Conservation (phyloP, 441 rosid genomes). For the Rhodomyrtus psidioides region DNA sequence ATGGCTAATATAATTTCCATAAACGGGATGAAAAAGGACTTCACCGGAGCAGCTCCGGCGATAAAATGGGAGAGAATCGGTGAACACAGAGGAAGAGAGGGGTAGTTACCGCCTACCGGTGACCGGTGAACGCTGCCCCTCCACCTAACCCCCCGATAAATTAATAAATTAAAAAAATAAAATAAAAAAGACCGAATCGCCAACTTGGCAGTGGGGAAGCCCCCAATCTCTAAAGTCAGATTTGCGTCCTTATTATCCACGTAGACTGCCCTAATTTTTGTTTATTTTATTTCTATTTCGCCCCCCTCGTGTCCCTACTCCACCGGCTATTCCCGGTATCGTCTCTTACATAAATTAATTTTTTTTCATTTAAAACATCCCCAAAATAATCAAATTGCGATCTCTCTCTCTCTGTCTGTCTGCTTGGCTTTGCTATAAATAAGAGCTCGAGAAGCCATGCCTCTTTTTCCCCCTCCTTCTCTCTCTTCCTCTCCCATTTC, state of each 20-base stretch:
- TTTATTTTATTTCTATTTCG: not conserved
- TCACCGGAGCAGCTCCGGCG: not conserved
- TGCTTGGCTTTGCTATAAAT: not conserved
- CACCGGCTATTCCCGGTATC: not conserved
- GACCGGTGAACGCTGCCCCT: not conserved
- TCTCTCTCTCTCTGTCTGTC: not conserved
- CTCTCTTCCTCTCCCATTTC: not conserved
- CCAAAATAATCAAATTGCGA: not conserved
- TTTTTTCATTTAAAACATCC: not conserved
- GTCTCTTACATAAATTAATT: not conserved
- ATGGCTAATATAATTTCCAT: not conserved
- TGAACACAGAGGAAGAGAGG: not conserved
- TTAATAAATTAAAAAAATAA: not conserved
- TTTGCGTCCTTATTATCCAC: not conserved
- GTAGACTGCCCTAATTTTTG: not conserved
- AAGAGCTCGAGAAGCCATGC: fast-evolving
- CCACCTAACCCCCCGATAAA: not conserved
- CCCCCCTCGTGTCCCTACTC: not conserved
- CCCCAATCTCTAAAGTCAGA: not conserved
- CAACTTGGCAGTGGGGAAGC: not conserved
- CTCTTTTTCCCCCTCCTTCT: not conserved
- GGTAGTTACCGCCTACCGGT: not conserved
- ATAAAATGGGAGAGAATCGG: not conserved
- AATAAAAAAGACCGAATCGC: not conserved
- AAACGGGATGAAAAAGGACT: not conserved